These are phyloP conservation scores for Cocos nucifera DNA, from an alignment of 176 grass and related monocot species.

Conservation along the genomic window DNA sequence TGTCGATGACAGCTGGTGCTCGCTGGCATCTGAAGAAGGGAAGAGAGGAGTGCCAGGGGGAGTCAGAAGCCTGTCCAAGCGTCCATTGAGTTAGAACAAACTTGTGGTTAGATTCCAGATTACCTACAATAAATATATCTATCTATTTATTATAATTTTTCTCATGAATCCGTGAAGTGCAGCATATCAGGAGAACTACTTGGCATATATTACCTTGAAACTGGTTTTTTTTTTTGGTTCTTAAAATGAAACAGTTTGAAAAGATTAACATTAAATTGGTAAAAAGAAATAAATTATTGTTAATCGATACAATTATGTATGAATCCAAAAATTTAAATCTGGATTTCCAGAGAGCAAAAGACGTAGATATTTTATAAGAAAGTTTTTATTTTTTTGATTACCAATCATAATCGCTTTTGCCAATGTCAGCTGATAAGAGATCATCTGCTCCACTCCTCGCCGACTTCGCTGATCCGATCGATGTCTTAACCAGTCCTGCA, in stretches of 20 bases:
- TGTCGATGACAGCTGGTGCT: not conserved
- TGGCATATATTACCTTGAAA: too few relatives aligned
- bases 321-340: too few relatives aligned
- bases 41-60: slow-evolving; percentile 13
- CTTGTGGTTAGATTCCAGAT: not conserved
- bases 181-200: too few relatives aligned
- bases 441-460: not conserved
- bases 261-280: too few relatives aligned
- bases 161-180: too few relatives aligned
- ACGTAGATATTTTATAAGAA: not conserved
- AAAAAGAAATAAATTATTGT: too few relatives aligned
- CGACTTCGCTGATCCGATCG: not conserved
- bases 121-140: too few relatives aligned
- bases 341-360: not conserved
- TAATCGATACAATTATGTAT: too few relatives aligned
- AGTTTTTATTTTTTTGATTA: not conserved
- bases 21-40: not conserved
- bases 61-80: slow-evolving; percentile 14
- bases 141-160: too few relatives aligned
- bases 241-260: too few relatives aligned
- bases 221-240: too few relatives aligned
- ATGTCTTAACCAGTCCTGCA: not conserved
- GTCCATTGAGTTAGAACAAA: not conserved
- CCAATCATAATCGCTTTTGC: not conserved
- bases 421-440: not conserved